Conservation (phyloP, 1,139 yeast species). For the Candida dubliniensis region DNA sequence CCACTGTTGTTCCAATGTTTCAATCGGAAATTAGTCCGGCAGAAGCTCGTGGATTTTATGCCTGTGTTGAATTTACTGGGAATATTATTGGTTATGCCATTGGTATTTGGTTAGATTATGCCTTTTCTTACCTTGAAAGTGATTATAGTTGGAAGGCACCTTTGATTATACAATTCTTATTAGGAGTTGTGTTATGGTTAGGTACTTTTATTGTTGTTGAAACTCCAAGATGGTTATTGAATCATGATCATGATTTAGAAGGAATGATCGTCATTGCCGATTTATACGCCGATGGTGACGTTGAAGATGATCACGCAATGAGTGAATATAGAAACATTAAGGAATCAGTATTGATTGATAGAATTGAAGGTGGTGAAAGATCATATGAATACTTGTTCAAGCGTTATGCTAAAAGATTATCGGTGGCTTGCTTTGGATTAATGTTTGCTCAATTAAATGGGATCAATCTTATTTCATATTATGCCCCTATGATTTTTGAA, state of each 20-base stretch:
- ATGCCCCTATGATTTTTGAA: slow-evolving; percentile 91
- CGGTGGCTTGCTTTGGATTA: slow-evolving; percentile 88
- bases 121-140: slow-evolving; percentile 59
- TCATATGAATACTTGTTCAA: slow-evolving; percentile 66
- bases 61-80: slow-evolving; percentile 91
- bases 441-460: slow-evolving; percentile 93
- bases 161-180: slow-evolving; percentile 68
- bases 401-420: slow-evolving; percentile 69
- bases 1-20: slow-evolving; percentile 95
- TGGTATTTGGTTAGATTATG: slow-evolving; percentile 90
- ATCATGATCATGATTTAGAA: slow-evolving; percentile 85
- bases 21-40: slow-evolving; percentile 92
- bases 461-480: slow-evolving; percentile 87
- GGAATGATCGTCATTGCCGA: slow-evolving; percentile 59
- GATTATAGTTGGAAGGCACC: slow-evolving; percentile 78
- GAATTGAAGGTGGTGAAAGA: slow-evolving; percentile 72
- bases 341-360: slow-evolving; percentile 51
- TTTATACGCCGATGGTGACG: slow-evolving; percentile 47
- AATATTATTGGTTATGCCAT: slow-evolving; percentile 84
- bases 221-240: slow-evolving; percentile 87
- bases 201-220: slow-evolving; percentile 83
- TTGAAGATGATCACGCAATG: slow-evolving; percentile 64
- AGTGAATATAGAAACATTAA: slow-evolving; percentile 50
- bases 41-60: slow-evolving; percentile 81
- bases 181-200: slow-evolving; percentile 65